Conservation (phyloP, 768 basidiomycete species). For the Tulasnella sp. region DNA sequence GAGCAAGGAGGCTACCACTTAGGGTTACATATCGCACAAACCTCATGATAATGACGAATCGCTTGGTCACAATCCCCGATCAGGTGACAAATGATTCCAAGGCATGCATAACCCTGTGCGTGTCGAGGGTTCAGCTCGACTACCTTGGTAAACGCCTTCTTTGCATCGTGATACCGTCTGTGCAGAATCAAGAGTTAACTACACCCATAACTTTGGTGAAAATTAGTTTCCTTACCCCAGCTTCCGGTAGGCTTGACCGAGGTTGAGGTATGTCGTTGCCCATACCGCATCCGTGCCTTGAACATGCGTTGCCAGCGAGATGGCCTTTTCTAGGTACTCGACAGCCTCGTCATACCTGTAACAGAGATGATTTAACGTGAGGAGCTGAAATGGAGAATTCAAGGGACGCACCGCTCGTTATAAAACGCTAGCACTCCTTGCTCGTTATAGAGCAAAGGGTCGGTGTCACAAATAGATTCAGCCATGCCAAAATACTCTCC, state of each 20-base stretch:
- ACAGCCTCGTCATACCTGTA: constrained; percentile 70
- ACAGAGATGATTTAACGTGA: background rate
- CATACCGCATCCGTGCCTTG: constrained; percentile 82
- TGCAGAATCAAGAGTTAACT: constrained; percentile 5
- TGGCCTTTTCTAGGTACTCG: constrained; percentile 64
- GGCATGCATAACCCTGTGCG: constrained; percentile 73
- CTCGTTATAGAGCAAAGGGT: constrained; percentile 89
- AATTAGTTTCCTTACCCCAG: constrained; percentile 52
- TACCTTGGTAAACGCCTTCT: constrained; percentile 68
- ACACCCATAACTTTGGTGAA: background rate
- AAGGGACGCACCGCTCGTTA: constrained; percentile 63
- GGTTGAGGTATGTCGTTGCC: constrained; percentile 86
- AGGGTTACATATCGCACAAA: constrained; percentile 39
- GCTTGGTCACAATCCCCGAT: constrained; percentile 69
- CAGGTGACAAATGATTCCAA: constrained; percentile 86
- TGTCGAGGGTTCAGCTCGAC: constrained; percentile 84
- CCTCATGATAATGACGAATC: constrained; percentile 91
- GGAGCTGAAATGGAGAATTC: background rate
- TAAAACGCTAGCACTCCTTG: constrained; percentile 89
- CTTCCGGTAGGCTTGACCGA: constrained; percentile 85
- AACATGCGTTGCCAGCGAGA: constrained; percentile 77
- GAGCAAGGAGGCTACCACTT: background rate
- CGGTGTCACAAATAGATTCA: constrained; percentile 72
- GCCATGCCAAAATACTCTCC: constrained; percentile 87
- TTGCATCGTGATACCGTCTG: constrained; percentile 59